Evolutionary conservation across 495 filamentous ascomycete species (phyloP).

Genomic region (Xylaria telfairii): DNA sequence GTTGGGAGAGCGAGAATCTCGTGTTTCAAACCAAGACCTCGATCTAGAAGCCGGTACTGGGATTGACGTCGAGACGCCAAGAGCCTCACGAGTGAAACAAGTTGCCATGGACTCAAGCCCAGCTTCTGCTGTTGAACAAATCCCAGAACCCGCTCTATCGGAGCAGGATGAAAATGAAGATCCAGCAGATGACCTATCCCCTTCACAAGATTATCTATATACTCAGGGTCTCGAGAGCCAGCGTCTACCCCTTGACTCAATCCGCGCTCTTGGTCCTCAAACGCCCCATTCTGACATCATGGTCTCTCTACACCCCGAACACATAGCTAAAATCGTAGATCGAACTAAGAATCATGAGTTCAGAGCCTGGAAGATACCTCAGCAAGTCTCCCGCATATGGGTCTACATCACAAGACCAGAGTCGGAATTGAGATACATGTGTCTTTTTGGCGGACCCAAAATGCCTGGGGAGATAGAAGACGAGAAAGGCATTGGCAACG

Average conservation of each 20-base stretch:
- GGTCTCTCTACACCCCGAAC: constrained; percentile 48
- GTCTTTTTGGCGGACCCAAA: constrained; percentile 46
- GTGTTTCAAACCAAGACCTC: constrained; percentile 1
- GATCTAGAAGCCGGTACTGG: constrained; percentile 16
- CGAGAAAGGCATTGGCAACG: constrained; percentile 49
- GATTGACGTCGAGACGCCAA: not conserved
- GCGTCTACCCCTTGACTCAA: constrained; percentile 51
- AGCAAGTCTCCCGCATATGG: constrained; percentile 54
- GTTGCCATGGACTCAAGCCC: not conserved
- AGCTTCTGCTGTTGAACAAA: constrained; percentile 21
- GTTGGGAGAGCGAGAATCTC: not conserved
- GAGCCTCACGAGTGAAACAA: not conserved
- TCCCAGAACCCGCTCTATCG: constrained; percentile 15
- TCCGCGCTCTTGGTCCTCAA: constrained; percentile 51
- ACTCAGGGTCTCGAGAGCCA: constrained; percentile 57
- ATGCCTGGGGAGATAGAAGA: constrained; percentile 49
- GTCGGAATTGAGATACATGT: constrained; percentile 57
- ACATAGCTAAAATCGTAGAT: constrained; percentile 46
- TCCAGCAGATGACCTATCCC: constrained; percentile 15
- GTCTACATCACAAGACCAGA: constrained; percentile 49
- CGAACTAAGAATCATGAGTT: constrained; percentile 53
- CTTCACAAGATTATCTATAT: constrained; percentile 39
- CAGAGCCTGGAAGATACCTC: constrained; percentile 49
- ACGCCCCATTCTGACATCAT: constrained; percentile 55
- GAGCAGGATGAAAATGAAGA: constrained; percentile 20